Conservation (phyloP, 2,329 filamentous ascomycete species). For the Daldinia sp. region DNA sequence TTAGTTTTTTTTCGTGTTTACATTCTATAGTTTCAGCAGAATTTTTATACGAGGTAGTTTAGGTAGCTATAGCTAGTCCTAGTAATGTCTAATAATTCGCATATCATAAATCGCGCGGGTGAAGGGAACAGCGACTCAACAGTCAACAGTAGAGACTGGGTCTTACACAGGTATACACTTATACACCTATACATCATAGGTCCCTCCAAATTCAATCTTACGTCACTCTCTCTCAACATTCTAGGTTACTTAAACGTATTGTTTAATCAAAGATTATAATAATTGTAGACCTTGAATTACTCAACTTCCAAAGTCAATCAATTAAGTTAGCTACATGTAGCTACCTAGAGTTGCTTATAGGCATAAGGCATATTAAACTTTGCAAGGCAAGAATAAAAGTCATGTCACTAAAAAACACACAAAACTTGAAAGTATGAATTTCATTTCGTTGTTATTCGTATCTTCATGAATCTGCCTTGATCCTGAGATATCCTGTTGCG, state of each 20-base stretch:
- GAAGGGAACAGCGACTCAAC: constrained; percentile 3
- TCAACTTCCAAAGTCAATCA: neutral
- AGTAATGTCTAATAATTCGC: constrained; percentile 3
- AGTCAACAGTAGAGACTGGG: neutral
- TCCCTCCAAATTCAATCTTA: neutral
- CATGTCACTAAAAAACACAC: neutral
- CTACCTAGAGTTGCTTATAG: neutral
- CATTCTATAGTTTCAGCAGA: neutral
- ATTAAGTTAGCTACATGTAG: constrained; percentile 1
- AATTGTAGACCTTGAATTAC: neutral
- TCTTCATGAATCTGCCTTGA: constrained; percentile 39
- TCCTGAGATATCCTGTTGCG: constrained; percentile 29
- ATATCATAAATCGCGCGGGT: constrained; percentile 2
- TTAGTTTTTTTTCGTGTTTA: neutral
- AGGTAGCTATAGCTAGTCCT: neutral
- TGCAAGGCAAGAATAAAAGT: neutral
- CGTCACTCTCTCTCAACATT: neutral
- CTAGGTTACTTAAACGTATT: neutral
- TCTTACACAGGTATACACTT: neutral
- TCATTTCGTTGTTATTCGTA: constrained; percentile 28
- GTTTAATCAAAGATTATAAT: neutral
- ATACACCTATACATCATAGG: neutral
- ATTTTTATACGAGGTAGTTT: neutral
- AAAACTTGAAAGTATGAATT: constrained; percentile 16
- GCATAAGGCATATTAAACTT: neutral